Evolutionary conservation across 352 stramenopile genomes (phyloP).

Genomic region (Globisporangium nunn): DNA sequence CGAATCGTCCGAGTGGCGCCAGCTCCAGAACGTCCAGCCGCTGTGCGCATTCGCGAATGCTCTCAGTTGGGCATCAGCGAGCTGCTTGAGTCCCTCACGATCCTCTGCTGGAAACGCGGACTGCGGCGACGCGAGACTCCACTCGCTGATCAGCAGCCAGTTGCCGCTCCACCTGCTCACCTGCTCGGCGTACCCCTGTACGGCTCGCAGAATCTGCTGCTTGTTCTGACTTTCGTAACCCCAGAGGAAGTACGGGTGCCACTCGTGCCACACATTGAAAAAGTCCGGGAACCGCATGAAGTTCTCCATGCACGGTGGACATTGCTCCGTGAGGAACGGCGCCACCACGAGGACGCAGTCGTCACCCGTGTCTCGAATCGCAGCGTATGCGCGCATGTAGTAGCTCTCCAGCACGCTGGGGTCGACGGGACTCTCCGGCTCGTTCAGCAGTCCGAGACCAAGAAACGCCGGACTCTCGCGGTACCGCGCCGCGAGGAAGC

Average conservation of each 20-base stretch:
- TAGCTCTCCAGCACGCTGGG: conserved; percentile 44
- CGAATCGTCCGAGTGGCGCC: conserved; percentile 67
- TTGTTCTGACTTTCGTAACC: conserved; percentile 48
- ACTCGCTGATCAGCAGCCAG: conserved; percentile 79
- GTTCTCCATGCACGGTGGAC: conserved; percentile 28
- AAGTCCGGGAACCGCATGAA: conserved; percentile 33
- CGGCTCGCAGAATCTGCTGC: conserved; percentile 49
- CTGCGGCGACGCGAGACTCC: conserved; percentile 55
- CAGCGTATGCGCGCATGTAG: conserved; percentile 46
- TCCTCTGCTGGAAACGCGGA: conserved; percentile 56
- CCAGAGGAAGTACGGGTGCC: conserved; percentile 61
- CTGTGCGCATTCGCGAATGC: conserved; percentile 53
- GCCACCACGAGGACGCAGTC: conserved; percentile 52
- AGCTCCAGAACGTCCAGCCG: conserved; percentile 86
- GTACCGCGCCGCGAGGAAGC: conserved; percentile 47
- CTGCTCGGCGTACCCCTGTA: conserved; percentile 47
- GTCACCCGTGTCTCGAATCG: conserved; percentile 43
- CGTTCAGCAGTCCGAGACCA: conserved; percentile 77
- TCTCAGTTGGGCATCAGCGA: conserved; percentile 51
- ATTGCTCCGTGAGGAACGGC: conserved; percentile 46
- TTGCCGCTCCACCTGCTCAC: conserved; percentile 56
- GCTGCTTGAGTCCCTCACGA: conserved; percentile 30
- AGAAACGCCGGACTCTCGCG: conserved; percentile 35
- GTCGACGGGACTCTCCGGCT: conserved; percentile 48
- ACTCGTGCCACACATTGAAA: conserved; percentile 40